Evolutionary conservation across 371 early-diverging fungal genomes (phyloP).

Genomic region (Parasitella parasitica): DNA sequence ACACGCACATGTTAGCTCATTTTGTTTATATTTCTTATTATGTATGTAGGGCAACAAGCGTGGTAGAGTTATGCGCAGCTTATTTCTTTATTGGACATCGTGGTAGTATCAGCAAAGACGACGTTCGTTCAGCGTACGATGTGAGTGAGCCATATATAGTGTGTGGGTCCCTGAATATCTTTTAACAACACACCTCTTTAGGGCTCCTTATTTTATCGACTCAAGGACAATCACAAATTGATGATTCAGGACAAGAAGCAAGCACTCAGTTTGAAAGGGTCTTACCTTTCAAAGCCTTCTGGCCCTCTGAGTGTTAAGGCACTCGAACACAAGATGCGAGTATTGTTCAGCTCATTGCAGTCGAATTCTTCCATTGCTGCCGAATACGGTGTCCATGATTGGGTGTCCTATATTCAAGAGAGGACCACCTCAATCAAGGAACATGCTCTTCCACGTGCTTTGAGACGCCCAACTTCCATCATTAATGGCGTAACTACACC

Average conservation of each 20-base stretch:
- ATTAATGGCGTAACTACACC: conserved; percentile 22
- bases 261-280: neutral
- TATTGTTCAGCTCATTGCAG: neutral
- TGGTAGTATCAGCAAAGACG: conserved; percentile 26
- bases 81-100: conserved; percentile 41
- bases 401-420: conserved; percentile 16
- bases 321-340: neutral
- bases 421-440: conserved; percentile 4
- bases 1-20: too few relatives aligned
- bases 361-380: neutral
- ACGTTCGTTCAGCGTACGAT: conserved; percentile 38
- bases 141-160: conserved; percentile 22
- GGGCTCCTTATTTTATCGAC: conserved; percentile 26
- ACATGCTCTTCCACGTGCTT: neutral
- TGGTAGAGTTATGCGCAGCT: conserved; percentile 28
- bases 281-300: conserved; percentile 5
- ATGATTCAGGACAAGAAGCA: conserved; percentile 1
- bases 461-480: conserved; percentile 7
- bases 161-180: too few relatives aligned
- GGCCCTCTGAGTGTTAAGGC: neutral
- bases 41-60: conserved; percentile 18
- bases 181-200: neutral
- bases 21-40: neutral
- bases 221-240: conserved; percentile 3
- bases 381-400: conserved; percentile 7